These are phyloP conservation scores for Penicillium crystallinum DNA, from an alignment of 495 filamentous ascomycete genomes.

Conservation along the genomic window DNA sequence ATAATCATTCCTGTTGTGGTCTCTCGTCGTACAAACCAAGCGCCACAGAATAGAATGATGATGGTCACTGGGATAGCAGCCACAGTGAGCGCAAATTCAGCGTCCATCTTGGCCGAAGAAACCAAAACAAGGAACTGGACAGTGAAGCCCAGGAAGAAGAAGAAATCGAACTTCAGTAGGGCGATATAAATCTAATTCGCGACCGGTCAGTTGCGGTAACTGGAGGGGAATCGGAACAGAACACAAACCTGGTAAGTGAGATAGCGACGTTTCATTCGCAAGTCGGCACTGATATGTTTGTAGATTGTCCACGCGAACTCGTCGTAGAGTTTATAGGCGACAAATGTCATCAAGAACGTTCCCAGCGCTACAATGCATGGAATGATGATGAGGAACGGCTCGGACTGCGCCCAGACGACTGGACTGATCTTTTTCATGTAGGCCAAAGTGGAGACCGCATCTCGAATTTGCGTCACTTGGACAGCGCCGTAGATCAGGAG, in stretches of 20 bases:
- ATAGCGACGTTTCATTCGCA: slow-evolving; percentile 94
- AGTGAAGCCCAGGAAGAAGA: slow-evolving; percentile 98
- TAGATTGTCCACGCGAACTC: slow-evolving; percentile 99
- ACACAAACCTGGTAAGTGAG: slow-evolving; percentile 83
- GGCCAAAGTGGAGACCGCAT: slow-evolving; percentile 54
- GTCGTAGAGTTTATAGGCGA: slow-evolving; percentile 93
- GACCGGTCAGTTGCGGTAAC: slow-evolving; percentile 20
- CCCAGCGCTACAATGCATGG: slow-evolving; percentile 77
- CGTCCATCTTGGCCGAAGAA: slow-evolving; percentile 54
- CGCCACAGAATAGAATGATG: slow-evolving; percentile 75
- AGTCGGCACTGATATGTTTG: slow-evolving; percentile 96
- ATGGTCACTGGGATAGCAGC: slow-evolving; percentile 89
- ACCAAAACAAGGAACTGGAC: slow-evolving; percentile 96
- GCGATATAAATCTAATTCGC: slow-evolving; percentile 86
- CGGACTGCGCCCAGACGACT: slow-evolving; percentile 58
- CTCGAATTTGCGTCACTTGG: slow-evolving; percentile 80
- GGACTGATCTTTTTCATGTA: slow-evolving; percentile 28
- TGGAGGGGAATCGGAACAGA: not conserved
- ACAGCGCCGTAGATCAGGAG: slow-evolving; percentile 89
- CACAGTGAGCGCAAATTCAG: slow-evolving; percentile 81
- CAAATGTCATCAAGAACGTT: slow-evolving; percentile 63
- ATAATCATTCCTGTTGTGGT: slow-evolving; percentile 67
- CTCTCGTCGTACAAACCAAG: slow-evolving; percentile 78
- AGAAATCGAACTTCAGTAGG: slow-evolving; percentile 97
- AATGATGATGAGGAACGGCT: slow-evolving; percentile 77